Conservation (phyloP, 2,329 filamentous ascomycete species). For the Trichoderma asperellum region DNA sequence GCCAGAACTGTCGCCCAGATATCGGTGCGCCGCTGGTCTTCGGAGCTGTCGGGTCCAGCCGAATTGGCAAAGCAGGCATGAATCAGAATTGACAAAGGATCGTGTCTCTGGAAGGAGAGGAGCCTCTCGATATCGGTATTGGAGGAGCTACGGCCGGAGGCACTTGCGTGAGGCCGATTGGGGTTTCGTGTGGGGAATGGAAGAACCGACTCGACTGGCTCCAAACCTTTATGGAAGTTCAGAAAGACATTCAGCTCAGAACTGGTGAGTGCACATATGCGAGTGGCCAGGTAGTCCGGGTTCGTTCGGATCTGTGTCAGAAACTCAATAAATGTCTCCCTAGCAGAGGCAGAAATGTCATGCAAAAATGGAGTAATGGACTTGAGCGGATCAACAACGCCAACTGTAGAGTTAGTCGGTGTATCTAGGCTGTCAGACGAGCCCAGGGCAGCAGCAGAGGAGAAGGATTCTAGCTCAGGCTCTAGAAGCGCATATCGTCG, state of each 20-base stretch:
- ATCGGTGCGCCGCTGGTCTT: constrained; percentile 77
- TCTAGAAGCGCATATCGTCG: constrained; percentile 72
- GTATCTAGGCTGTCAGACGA: constrained; percentile 57
- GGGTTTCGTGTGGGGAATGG: constrained; percentile 64
- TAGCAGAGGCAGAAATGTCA: constrained; percentile 74
- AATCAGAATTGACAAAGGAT: constrained; percentile 81
- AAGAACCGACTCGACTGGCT: constrained; percentile 82
- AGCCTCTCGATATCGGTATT: constrained; percentile 76
- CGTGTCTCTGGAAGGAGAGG: constrained; percentile 85
- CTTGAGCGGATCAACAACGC: constrained; percentile 42
- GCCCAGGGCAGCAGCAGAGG: constrained; percentile 46
- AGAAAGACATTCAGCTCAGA: constrained; percentile 78
- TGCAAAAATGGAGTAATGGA: constrained; percentile 64
- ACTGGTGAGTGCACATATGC: constrained; percentile 74
- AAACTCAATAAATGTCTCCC: constrained; percentile 77
- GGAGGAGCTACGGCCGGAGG: constrained; percentile 52
- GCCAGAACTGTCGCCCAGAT: constrained; percentile 90
- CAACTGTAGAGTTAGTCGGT: constrained; percentile 48
- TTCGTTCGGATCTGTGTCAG: constrained; percentile 82
- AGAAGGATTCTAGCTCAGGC: constrained; percentile 67
- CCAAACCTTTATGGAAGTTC: constrained; percentile 76
- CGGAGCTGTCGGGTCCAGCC: constrained; percentile 76
- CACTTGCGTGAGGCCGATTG: constrained; percentile 49
- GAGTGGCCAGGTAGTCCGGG: constrained; percentile 82
- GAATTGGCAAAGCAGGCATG: constrained; percentile 90